Evolutionary conservation across 345 rosid genomes (phyloP), one percentile per base, ranked within the genome.

Genomic region (Bretschneidera sinensis): DNA sequence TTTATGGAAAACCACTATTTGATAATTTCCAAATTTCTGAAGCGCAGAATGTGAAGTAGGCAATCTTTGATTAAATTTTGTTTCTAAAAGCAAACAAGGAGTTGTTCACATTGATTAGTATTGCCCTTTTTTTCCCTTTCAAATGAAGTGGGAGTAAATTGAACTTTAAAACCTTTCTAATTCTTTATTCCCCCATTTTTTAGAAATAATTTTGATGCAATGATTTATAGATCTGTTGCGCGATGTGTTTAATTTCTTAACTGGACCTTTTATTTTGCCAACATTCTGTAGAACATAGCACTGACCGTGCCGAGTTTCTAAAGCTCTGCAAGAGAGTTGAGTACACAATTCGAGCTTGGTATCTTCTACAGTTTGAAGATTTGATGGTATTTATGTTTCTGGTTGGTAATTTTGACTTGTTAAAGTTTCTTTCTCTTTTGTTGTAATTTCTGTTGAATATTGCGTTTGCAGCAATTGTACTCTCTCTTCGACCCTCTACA

Each of bases 281-380:
- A 25, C 54, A 18, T 39, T 62, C 19, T 78, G 78, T 80, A 89
- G 98, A 87, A 62, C 89, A 79, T 61, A 64, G 80, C 64, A 43
- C 78, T 57, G 97, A 87, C 60, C 70, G 88, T 57, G 80, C 80
- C 20, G 98, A 89, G 80, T 92, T 89, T 76, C 71, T 87, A 24
- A 92, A 85, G 85, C 81, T 92, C 59, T 87, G 97, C 73, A 89
- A 87, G 86, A 79, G 97, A 77, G 85, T 84, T 21, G 97, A 92
- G 75, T 92, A 89, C 81, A 89, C 96, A 16, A 83, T 92, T 63
- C 87, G 97, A 69, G 98, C 98, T 53, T 92, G 98, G 98, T 92
- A 87, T 74, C 81, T 81, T 71, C 81, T 92, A 52, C 98, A 87
- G 63, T 92, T 92, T 69, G 97, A 92, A 75, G 96, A 92, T 76